phyloP scores from a whole-genome alignment of 2,329 filamentous ascomycete species.

The Dryadomyces quercivorus region DNA sequence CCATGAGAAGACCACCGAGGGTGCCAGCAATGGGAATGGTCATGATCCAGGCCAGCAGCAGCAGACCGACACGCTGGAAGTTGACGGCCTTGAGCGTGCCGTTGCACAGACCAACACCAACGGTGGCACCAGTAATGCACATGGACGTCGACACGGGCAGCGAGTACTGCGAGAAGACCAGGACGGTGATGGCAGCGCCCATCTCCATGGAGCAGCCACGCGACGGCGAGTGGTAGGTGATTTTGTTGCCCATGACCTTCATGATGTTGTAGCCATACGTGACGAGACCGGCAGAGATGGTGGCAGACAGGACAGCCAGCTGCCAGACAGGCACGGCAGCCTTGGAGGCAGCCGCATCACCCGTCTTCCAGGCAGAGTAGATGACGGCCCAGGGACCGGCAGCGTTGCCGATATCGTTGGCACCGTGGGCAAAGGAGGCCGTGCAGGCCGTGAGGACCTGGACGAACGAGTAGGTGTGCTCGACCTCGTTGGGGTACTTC shows the following conservation, averaged over 20 bases:
- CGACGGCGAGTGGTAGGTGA: slow-evolving; percentile 53
- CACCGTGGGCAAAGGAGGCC: slow-evolving; percentile 63
- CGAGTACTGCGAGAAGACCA: slow-evolving; percentile 63
- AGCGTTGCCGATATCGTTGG: slow-evolving; percentile 65
- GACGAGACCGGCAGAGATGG: slow-evolving; percentile 54
- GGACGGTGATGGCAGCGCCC: slow-evolving; percentile 64
- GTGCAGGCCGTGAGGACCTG: slow-evolving; percentile 58
- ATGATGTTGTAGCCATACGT: slow-evolving; percentile 79
- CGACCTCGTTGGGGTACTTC: slow-evolving; percentile 59
- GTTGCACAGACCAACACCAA: slow-evolving; percentile 69
- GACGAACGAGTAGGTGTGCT: slow-evolving; percentile 56
- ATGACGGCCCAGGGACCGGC: slow-evolving; percentile 60
- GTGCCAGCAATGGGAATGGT: slow-evolving; percentile 52
- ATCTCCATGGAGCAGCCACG: slow-evolving; percentile 62
- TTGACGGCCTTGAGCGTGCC: slow-evolving; percentile 61
- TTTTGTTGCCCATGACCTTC: slow-evolving; percentile 77
- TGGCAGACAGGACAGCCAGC: slow-evolving; percentile 53
- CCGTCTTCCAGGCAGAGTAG: slow-evolving; percentile 55
- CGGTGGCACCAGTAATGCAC: slow-evolving; percentile 71
- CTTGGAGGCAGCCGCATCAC: slow-evolving; percentile 47
- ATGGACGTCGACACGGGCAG: slow-evolving; percentile 67
- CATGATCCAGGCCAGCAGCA: slow-evolving; percentile 55
- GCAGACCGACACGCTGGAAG: slow-evolving; percentile 57
- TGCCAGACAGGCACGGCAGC: slow-evolving; percentile 63
- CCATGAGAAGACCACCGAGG: slow-evolving; percentile 39